A percentile compares a stretch with the other conserved stretches of the same genome.
These are phyloP conservation scores for Aeminium ludgeri DNA, from an alignment of 495 filamentous ascomycete species.

Conservation along the genomic window DNA sequence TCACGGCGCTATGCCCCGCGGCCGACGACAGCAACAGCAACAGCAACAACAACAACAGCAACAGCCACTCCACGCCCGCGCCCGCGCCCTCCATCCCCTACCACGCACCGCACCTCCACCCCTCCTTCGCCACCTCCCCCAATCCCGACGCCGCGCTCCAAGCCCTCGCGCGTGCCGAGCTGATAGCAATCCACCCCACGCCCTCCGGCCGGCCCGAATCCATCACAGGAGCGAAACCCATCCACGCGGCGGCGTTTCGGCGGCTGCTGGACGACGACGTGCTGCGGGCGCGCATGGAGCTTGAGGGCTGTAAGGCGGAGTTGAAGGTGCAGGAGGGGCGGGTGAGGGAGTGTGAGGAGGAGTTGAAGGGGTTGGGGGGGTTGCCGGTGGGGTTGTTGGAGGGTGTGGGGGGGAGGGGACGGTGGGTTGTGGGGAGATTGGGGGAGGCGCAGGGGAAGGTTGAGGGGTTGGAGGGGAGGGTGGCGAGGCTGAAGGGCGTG, in stretches of 20 bases:
- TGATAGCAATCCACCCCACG: conserved; percentile 65
- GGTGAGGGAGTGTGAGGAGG: conserved; percentile 68
- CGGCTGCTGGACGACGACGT: conserved; percentile 53
- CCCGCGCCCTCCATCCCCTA: conserved; percentile 38
- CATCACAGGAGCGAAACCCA: conserved; percentile 69
- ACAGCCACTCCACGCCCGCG: no score
- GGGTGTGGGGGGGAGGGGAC: conserved; percentile 39
- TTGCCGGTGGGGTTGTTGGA: conserved; percentile 48
- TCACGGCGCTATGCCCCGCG: conserved; percentile 49
- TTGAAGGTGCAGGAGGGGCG: conserved; percentile 51
- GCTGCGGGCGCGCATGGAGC: conserved; percentile 55
- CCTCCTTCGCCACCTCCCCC: conserved; percentile 54
- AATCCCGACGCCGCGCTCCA: conserved; percentile 55
- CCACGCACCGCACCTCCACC: conserved; percentile 62
- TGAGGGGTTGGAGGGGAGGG: conserved; percentile 55
- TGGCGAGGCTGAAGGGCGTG: conserved; percentile 49
- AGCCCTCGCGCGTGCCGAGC: conserved; percentile 68
- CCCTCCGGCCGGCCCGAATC: conserved; percentile 54
- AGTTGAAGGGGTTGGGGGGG: conserved; percentile 46
- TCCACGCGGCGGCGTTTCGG: conserved; percentile 71
- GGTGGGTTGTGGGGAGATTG: conserved; percentile 60
- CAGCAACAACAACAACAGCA: not conserved
- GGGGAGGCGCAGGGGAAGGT: conserved; percentile 58
- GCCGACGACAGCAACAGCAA: conserved; percentile 22
- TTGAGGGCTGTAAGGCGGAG: conserved; percentile 45